Evolutionary conservation across 768 basidiomycete genomes (phyloP), one percentile per base, ranked within the genome.

Genomic region (Serendipita indica): DNA sequence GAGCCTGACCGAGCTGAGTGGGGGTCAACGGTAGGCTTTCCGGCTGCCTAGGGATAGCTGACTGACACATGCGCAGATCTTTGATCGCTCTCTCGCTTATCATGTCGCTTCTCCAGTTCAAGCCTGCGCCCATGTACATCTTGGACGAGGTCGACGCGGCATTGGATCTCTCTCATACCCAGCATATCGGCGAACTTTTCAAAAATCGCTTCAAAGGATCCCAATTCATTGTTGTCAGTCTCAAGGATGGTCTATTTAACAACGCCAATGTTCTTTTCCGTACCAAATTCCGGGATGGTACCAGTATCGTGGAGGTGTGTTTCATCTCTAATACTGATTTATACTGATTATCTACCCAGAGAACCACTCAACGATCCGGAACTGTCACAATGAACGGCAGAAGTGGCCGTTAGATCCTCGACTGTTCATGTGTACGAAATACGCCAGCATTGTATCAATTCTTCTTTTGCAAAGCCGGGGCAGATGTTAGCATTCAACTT

Each of bases 41-140:
- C 3, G 22, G 34, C 20, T 35, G 10, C 33, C 60, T 7, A 12
- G 13, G 14, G 49, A 41, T 27, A 33, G 57, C 27, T 18, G 13
- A 22, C 10, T 46, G 13, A n/a, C 39, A n/a, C n/a, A n/a, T n/a
- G 1, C 39, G 22, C 64, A 98, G 93, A 63, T 99, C 96, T 0
- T 78, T 99, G 63, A 98, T 99, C 66, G 96, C 96, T 0, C 79
- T 99, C 0, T 98, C 94, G 12, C 77, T 99, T 35, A 98, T 98
- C 74, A 94, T 99, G 92, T 87, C 96, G 0, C 80, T 99, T 16
- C 81, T 98, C n/a, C 92, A 97, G 69, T 97, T 97, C 78, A 97
- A 97, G 67, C 93, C 94, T 5, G 93, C 94, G 14, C 94, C 92
- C 2, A 92, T 98, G 90, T 98, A 98, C 70, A 99, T 99, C 67